phyloP scores from a whole-genome alignment of 2,329 filamentous ascomycete species.

The Pseudogymnoascus sp. region DNA sequence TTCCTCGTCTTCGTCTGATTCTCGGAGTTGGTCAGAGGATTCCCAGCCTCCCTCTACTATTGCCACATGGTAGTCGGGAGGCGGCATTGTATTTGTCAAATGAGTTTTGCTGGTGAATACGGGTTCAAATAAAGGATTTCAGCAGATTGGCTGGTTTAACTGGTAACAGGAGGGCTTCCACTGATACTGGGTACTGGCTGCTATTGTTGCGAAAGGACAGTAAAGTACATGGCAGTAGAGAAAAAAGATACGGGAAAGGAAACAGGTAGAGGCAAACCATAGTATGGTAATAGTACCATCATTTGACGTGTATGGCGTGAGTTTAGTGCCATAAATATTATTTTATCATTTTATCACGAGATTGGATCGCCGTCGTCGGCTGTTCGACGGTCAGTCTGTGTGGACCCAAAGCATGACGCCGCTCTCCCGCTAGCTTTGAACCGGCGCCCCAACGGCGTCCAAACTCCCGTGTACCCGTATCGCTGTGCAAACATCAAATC shows the following conservation, averaged over 20 bases:
- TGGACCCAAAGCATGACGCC: no score
- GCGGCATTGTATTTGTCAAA: not conserved
- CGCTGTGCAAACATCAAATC: not conserved
- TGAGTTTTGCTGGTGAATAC: not conserved
- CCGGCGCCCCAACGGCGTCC: not conserved
- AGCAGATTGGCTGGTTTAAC: not conserved
- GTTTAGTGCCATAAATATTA: not conserved
- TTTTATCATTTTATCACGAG: not conserved
- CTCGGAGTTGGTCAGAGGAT: not conserved
- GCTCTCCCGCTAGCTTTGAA: not conserved
- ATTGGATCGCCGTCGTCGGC: not conserved
- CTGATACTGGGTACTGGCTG: not conserved
- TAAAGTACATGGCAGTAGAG: not conserved
- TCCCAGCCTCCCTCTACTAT: not conserved
- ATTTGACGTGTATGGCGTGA: not conserved
- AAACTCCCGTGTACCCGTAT: not conserved
- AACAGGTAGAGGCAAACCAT: not conserved
- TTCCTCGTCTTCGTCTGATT: not conserved
- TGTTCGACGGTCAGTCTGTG: not conserved
- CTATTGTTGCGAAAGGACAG: not conserved
- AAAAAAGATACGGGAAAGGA: not conserved
- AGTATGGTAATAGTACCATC: not conserved
- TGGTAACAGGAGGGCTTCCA: not conserved
- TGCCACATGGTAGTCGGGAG: not conserved
- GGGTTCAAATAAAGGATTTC: not conserved